phyloP scores from a whole-genome alignment of 2,329 filamentous ascomycete genomes.

The Akanthomyces muscarius region DNA sequence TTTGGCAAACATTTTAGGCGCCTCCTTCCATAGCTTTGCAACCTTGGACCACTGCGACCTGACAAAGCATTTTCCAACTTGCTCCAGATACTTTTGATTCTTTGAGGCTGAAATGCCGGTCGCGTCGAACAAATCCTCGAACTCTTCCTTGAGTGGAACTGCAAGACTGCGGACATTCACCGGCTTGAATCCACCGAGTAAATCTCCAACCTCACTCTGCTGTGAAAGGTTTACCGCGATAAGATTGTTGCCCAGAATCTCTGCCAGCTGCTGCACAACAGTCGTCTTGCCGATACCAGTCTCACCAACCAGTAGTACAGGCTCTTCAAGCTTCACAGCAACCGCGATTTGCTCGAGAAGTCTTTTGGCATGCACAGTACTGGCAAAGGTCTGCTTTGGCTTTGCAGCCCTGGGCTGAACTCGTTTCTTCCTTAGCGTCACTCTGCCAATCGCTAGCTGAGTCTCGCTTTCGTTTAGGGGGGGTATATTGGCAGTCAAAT shows the following conservation, averaged over 20 bases:
- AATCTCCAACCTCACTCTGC: slow-evolving; percentile 94
- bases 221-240: slow-evolving; percentile 95
- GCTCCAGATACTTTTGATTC: slow-evolving; percentile 81
- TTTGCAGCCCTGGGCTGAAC: slow-evolving; percentile 45
- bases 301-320: slow-evolving; percentile 92
- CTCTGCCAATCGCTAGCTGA: slow-evolving; percentile 62
- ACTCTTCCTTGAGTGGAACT: slow-evolving; percentile 87
- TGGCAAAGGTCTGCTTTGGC: slow-evolving; percentile 71
- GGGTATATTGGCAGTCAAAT: slow-evolving; percentile 69
- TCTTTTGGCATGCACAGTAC: slow-evolving; percentile 77
- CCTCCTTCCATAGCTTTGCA: slow-evolving; percentile 82
- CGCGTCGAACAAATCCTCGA: slow-evolving; percentile 80
- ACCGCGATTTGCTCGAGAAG: slow-evolving; percentile 85
- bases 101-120: slow-evolving; percentile 82
- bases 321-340: slow-evolving; percentile 78
- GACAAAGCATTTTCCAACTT: slow-evolving; percentile 72
- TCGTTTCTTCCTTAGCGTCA: slow-evolving; percentile 56
- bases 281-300: slow-evolving; percentile 98
- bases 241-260: slow-evolving; percentile 77
- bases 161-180: slow-evolving; percentile 85
- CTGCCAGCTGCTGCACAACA: slow-evolving; percentile 86
- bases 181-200: slow-evolving; percentile 94
- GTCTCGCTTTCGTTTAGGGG: slow-evolving; percentile 58
- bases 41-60: slow-evolving; percentile 85
- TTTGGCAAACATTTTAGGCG: slow-evolving; percentile 78